Evolutionary conservation across 805 yeast genomes (phyloP).

Genomic region (Nakazawaea holstii): DNA sequence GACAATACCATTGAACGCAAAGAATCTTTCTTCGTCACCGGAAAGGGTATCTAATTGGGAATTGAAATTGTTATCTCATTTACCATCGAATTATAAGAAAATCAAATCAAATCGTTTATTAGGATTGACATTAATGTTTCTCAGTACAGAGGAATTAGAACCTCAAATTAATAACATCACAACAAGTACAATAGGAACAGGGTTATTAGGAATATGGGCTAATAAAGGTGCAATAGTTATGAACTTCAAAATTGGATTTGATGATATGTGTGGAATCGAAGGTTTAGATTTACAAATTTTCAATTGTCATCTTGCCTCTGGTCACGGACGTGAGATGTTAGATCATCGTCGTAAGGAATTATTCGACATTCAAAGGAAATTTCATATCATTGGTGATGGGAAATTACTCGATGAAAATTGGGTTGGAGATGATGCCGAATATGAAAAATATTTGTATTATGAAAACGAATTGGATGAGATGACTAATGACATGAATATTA

Average conservation of each 20-base stretch:
- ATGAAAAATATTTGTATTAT: conserved; percentile 17
- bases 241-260: conserved; percentile 34
- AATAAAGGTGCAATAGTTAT: conserved; percentile 56
- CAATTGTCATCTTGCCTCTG: conserved; percentile 52
- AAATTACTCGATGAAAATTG: conserved; percentile 4
- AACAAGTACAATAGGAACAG: conserved; percentile 47
- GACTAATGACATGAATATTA: conserved; percentile 9
- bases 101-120: conserved; percentile 42
- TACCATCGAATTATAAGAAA: conserved; percentile 23
- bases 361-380: conserved; percentile 11
- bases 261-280: conserved; percentile 25
- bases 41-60: conserved; percentile 29
- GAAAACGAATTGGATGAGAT: conserved; percentile 19
- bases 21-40: conserved; percentile 27
- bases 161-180: conserved; percentile 34
- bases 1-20: conserved; percentile 40
- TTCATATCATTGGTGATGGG: conserved; percentile 7
- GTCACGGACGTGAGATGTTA: conserved; percentile 20
- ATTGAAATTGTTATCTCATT: conserved; percentile 16
- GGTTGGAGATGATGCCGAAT: conserved; percentile 22
- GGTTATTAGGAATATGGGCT: conserved; percentile 51
- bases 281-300: conserved; percentile 31
- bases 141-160: conserved; percentile 27
- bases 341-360: conserved; percentile 10
- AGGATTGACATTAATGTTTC: conserved; percentile 44